These are phyloP conservation scores for Withania somnifera DNA, from an alignment of 305 asterid genomes.

Conservation along the genomic window DNA sequence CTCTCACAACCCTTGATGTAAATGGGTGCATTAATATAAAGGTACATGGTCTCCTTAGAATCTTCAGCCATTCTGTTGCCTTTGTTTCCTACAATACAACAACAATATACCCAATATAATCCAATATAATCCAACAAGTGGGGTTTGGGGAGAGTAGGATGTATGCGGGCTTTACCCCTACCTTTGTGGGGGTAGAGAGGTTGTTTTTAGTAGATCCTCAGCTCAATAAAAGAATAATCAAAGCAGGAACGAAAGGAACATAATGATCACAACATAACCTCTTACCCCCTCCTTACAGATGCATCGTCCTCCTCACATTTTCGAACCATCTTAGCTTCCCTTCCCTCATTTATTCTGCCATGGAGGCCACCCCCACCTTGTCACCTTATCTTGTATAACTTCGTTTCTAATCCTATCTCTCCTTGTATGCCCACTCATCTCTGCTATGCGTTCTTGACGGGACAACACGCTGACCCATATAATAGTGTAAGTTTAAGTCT, in stretches of 20 bases:
- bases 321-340: not conserved
- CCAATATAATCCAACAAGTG: not conserved
- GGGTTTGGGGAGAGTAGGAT: not conserved
- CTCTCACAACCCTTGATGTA: conserved; percentile 79
- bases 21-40: conserved; percentile 83
- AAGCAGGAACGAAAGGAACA: not conserved
- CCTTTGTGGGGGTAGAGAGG: not conserved
- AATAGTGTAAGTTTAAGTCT: not conserved
- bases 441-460: not conserved
- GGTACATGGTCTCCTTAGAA: conserved; percentile 25
- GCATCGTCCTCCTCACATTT: not conserved
- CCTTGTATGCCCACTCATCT: not conserved
- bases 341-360: not conserved
- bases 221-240: not conserved
- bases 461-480: not conserved
- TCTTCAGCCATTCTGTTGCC: not conserved
- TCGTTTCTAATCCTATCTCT: not conserved
- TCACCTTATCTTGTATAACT: not conserved
- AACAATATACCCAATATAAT: not conserved
- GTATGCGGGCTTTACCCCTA: not conserved
- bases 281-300: not conserved
- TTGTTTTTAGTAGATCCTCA: not conserved
- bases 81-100: not conserved
- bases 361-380: not conserved
- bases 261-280: not conserved